phyloP scores from a whole-genome alignment of 306 rosid species.

The Acacia confusa region DNA sequence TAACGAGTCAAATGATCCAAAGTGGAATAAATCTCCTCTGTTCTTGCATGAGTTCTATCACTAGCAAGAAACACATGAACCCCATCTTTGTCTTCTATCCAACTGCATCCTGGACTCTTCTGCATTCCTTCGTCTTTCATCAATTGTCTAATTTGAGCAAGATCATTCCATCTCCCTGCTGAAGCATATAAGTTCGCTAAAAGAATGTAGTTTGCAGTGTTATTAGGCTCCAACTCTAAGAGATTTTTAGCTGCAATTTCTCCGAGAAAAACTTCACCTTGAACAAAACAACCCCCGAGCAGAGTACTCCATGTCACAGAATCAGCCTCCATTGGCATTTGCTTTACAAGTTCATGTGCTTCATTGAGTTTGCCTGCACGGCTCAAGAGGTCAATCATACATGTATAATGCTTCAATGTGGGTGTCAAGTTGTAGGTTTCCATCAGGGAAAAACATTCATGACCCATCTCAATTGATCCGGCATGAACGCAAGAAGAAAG shows the following conservation, averaged over 20 bases:
- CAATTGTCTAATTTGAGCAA: slow-evolving; percentile 48
- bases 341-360: slow-evolving; percentile 44
- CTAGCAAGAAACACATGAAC: slow-evolving; percentile 55
- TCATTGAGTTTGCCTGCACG: slow-evolving; percentile 47
- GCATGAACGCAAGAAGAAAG: slow-evolving; percentile 58
- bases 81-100: slow-evolving; percentile 63
- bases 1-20: slow-evolving; percentile 37
- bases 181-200: slow-evolving; percentile 57
- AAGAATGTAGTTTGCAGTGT: slow-evolving; percentile 50
- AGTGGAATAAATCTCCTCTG: slow-evolving; percentile 43
- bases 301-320: slow-evolving; percentile 55
- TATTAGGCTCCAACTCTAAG: slow-evolving; percentile 52
- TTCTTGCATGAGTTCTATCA: slow-evolving; percentile 46
- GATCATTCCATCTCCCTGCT: slow-evolving; percentile 46
- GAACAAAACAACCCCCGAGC: slow-evolving; percentile 59
- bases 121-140: slow-evolving; percentile 48
- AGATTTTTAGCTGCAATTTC: slow-evolving; percentile 56
- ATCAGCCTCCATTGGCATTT: slow-evolving; percentile 58
- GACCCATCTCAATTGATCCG: slow-evolving; percentile 47
- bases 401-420: slow-evolving; percentile 60
- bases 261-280: slow-evolving; percentile 42
- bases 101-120: slow-evolving; percentile 69
- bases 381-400: slow-evolving; percentile 64
- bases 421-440: slow-evolving; percentile 41
- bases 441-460: slow-evolving; percentile 53